Evolutionary conservation across 192 early-diverging fungal genomes (phyloP).

Genomic region (Mortierella antarctica): DNA sequence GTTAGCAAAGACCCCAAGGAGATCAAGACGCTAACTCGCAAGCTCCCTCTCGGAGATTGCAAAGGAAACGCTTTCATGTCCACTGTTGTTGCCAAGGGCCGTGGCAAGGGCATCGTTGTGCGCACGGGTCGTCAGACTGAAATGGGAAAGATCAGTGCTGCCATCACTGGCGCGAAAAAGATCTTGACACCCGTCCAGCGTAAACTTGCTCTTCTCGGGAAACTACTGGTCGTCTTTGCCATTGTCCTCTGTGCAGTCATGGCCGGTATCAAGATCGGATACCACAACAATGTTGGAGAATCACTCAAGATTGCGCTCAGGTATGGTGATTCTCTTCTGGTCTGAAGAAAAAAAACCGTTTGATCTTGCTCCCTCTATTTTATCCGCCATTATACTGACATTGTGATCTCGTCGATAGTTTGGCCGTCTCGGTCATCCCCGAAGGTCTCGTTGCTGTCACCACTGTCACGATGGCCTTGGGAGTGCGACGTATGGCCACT

Average conservation of each 20-base stretch:
- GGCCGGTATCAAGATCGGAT: conserved; percentile 79
- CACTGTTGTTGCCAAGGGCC: conserved; percentile 88
- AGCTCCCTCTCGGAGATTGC: conserved; percentile 85
- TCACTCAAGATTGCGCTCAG: conserved; percentile 87
- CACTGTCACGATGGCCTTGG: conserved; percentile 96
- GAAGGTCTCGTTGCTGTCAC: conserved; percentile 98
- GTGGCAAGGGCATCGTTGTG: conserved; percentile 92
- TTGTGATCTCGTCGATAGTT: conserved; percentile 45
- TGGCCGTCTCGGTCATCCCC: conserved; percentile 96
- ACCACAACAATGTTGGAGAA: conserved; percentile 71
- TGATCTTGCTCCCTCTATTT: not conserved
- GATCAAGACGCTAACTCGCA: conserved; percentile 73
- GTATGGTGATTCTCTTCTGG: not conserved
- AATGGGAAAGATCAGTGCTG: conserved; percentile 92
- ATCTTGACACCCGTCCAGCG: conserved; percentile 74
- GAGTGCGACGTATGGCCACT: conserved; percentile 92
- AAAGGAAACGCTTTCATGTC: conserved; percentile 97
- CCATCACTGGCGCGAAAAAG: conserved; percentile 74
- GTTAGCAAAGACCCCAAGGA: conserved; percentile 71
- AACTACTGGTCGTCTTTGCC: conserved; percentile 83
- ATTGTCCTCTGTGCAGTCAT: conserved; percentile 83
- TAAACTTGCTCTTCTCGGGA: conserved; percentile 80
- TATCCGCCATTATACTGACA: not conserved
- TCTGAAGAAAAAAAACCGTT: not conserved
- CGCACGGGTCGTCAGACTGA: conserved; percentile 88